These are phyloP conservation scores for Trametes elegans DNA, from an alignment of 768 basidiomycete species.

Conservation along the genomic window DNA sequence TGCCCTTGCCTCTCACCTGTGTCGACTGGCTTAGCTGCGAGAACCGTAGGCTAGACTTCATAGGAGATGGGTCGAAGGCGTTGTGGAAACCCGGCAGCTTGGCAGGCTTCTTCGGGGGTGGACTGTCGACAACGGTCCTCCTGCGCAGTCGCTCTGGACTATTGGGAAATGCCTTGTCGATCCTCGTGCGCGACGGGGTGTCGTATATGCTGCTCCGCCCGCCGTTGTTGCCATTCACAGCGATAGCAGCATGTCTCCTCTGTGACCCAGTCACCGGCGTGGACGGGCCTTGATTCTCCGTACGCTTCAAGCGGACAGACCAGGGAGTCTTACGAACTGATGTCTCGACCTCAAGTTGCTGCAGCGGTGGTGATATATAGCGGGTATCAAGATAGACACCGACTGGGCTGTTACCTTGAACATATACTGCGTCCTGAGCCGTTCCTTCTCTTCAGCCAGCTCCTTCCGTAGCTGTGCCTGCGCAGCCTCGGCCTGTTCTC, in stretches of 20 bases:
- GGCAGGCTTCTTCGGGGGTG: conserved; percentile 21
- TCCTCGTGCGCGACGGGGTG: conserved; percentile 40
- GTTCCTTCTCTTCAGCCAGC: conserved; percentile 66
- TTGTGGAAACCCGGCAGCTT: conserved; percentile 30
- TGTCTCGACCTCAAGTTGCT: conserved; percentile 72
- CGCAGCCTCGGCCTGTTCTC: conserved; percentile 58
- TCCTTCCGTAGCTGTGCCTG: conserved; percentile 57
- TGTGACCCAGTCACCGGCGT: conserved; percentile 41
- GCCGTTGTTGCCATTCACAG: conserved; percentile 22
- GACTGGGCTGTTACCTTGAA: conserved; percentile 52
- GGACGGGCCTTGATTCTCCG: conserved; percentile 36
- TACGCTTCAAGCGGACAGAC: conserved; percentile 44
- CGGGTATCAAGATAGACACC: neutral
- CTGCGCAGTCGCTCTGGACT: conserved; percentile 4
- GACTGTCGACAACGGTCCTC: neutral
- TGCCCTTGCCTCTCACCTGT: conserved; percentile 21
- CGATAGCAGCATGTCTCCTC: conserved; percentile 39
- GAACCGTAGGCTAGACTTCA: conserved; percentile 5
- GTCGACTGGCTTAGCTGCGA: conserved; percentile 14
- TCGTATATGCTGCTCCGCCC: conserved; percentile 31
- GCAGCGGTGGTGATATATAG: neutral
- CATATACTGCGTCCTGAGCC: conserved; percentile 61
- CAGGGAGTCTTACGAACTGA: conserved; percentile 48
- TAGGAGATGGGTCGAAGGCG: conserved; percentile 19
- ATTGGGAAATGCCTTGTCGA: conserved; percentile 24